A percentile compares a stretch with the other conserved stretches of the same genome.
phyloP scores from a whole-genome alignment of 495 filamentous ascomycete genomes.

The Recurvomyces mirabilis region DNA sequence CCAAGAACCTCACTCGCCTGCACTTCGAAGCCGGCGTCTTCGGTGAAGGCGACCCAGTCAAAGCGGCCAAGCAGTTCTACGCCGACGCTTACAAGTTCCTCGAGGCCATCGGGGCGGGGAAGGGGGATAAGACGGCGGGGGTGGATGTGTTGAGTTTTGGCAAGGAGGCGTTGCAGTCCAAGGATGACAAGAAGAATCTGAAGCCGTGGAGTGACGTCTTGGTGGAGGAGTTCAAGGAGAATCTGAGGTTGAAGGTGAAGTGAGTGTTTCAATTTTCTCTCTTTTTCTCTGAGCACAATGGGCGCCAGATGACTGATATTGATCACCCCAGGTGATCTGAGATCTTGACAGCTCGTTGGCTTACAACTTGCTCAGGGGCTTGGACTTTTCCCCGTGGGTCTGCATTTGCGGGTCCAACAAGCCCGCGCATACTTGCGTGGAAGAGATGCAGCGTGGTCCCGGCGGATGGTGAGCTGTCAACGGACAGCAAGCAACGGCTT shows the following conservation, averaged over 20 bases:
- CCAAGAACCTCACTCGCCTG: constrained; percentile 6
- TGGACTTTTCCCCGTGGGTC: constrained; percentile 1
- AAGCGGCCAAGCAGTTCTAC: constrained; percentile 18
- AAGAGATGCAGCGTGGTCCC: constrained; percentile 3
- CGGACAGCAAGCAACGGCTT: background rate
- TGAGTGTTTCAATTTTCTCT: constrained; percentile 9
- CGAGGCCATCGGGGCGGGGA: constrained; percentile 4
- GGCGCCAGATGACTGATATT: too few species aligned
- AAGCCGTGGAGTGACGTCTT: constrained; percentile 3
- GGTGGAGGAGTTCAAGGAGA: constrained; percentile 13
- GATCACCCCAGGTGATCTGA: background rate
- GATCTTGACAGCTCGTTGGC: too few species aligned
- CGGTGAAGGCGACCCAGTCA: constrained; percentile 4
- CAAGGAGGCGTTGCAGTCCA: constrained; percentile 4
- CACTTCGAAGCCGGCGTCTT: constrained; percentile 10
- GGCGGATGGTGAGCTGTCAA: background rate
- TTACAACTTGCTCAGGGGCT: too few species aligned
- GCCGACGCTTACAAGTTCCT: constrained; percentile 15
- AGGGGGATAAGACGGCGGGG: constrained; percentile 13
- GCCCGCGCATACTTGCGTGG: constrained; percentile 3
- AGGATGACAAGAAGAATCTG: constrained; percentile 7
- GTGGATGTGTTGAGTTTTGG: constrained; percentile 16
- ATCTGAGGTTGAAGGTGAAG: constrained; percentile 12
- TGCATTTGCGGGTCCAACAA: constrained; percentile 13
- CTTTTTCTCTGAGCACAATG: background rate